Conservation (phyloP, 2,329 filamentous ascomycete genomes). For the Nothophaeocryptopus gaeumannii region DNA sequence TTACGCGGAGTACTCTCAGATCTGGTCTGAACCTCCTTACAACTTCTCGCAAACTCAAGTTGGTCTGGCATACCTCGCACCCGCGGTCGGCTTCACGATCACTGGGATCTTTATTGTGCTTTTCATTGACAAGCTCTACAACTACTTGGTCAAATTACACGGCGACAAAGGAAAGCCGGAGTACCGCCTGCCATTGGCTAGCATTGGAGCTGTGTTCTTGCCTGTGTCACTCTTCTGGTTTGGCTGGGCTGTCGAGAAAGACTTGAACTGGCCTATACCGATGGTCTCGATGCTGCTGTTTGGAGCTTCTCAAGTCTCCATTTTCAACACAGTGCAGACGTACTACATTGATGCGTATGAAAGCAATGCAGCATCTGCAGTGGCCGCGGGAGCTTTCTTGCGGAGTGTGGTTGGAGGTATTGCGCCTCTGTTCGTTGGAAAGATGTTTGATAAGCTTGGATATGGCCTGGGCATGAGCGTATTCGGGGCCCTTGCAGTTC, state of each 20-base stretch:
- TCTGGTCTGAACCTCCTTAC: constrained; percentile 31
- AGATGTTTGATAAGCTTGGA: constrained; percentile 43
- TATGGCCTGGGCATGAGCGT: constrained; percentile 50
- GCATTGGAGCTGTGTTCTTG: constrained; percentile 44
- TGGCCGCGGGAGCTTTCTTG: constrained; percentile 49
- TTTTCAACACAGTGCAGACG: constrained; percentile 53
- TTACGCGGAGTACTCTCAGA: constrained; percentile 35
- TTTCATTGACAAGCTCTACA: constrained; percentile 47
- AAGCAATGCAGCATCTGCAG: constrained; percentile 48
- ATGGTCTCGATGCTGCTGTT: constrained; percentile 46
- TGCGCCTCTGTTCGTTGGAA: constrained; percentile 44
- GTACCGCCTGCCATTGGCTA: constrained; percentile 45
- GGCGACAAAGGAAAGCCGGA: constrained; percentile 42
- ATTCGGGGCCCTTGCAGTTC: constrained; percentile 45
- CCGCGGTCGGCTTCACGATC: constrained; percentile 42
- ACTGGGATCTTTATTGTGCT: constrained; percentile 45
- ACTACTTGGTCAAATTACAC: constrained; percentile 40
- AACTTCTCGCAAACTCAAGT: constrained; percentile 44
- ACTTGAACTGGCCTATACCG: constrained; percentile 40
- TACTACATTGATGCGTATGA: constrained; percentile 54
- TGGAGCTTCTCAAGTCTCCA: constrained; percentile 52
- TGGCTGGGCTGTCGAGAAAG: constrained; percentile 43
- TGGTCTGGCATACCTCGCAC: constrained; percentile 43
- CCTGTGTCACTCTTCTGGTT: constrained; percentile 44
- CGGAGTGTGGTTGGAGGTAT: constrained; percentile 46